phyloP scores from a whole-genome alignment of 352 stramenopile genomes.

The Phytophthora idaei region DNA sequence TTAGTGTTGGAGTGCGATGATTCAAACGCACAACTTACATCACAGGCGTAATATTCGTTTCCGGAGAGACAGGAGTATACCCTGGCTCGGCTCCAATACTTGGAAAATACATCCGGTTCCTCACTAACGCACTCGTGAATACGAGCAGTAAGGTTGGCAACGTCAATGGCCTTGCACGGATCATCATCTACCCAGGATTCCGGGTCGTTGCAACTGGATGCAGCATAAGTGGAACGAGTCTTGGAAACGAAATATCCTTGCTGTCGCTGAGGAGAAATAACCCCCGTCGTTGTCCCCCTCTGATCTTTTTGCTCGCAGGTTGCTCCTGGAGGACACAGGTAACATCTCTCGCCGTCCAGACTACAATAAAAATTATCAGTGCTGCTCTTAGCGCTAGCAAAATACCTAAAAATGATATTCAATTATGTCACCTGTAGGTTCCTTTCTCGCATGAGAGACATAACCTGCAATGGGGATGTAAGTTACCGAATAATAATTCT shows the following conservation, averaged over 20 bases:
- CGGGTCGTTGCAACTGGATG: conserved; percentile 42
- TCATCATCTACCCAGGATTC: conserved; percentile 50
- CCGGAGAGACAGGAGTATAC: conserved; percentile 67
- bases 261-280: conserved; percentile 43
- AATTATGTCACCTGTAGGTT: conserved; percentile 56
- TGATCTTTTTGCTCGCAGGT: conserved; percentile 49
- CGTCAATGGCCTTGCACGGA: conserved; percentile 49
- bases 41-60: conserved; percentile 66
- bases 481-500: neutral
- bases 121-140: conserved; percentile 52
- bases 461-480: neutral
- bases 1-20: neutral
- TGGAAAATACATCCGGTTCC: conserved; percentile 37
- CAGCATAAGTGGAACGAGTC: conserved; percentile 45
- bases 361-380: conserved; percentile 24
- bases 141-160: conserved; percentile 35
- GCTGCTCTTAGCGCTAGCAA: neutral
- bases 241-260: conserved; percentile 58
- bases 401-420: neutral
- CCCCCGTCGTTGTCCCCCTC: conserved; percentile 39
- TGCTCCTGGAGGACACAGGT: conserved; percentile 61
- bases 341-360: conserved; percentile 67
- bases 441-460: conserved; percentile 67
- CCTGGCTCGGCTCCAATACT: conserved; percentile 59
- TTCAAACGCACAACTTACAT: conserved; percentile 39